Evolutionary conservation across 2,329 filamentous ascomycete species (phyloP), one percentile per base, ranked within the genome.

Genomic region (Elsinoe fawcettii): DNA sequence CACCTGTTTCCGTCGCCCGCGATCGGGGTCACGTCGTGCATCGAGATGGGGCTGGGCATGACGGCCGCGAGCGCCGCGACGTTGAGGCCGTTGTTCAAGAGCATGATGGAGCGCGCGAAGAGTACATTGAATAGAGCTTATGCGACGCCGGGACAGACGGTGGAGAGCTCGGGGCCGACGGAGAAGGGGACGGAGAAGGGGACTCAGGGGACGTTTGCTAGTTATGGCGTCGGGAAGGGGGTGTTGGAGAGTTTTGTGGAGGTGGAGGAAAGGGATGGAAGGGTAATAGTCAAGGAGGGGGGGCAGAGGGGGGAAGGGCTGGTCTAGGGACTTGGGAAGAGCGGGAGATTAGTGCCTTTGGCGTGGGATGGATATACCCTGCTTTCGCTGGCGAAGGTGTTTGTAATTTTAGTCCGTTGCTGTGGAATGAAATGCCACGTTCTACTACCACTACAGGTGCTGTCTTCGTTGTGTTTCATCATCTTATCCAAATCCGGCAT

Each of bases 31-130:
- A 66, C 65, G 59, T 65, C 66, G 3, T 65, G 63, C 44, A 58
- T 65, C 20, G 69, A 71, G 56, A 62, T 63, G 32, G 68, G 68
- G 12, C 60, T 71, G 2, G 67, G 66, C 22, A 66, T 70, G 14
- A 63, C 64, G 9, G 69, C 70, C 25, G 66, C 67, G 2, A 68
- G 65, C 5, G 57, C 68, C 9, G 66, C 67, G 3, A 67, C 69
- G 1, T 58, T 71, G 20, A 65, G 68, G 11, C 68, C 70, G 1
- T 60, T 72, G 5, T 67, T 68, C 58, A 56, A 59, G 34, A 59
- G 59, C 34, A 61, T 62, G 36, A 57, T 62, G 37, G 34, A 53
- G 27, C 27, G 49, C 11, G 32, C 49, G 5, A 36, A 53, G 32
- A 23, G 18, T n/a, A 36, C 49, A 2, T 14, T 53, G 49, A 25